A percentile compares a stretch with the other conserved stretches of the same genome.
These are phyloP conservation scores for Vicia villosa DNA, from an alignment of 306 rosid species.

Conservation along the genomic window DNA sequence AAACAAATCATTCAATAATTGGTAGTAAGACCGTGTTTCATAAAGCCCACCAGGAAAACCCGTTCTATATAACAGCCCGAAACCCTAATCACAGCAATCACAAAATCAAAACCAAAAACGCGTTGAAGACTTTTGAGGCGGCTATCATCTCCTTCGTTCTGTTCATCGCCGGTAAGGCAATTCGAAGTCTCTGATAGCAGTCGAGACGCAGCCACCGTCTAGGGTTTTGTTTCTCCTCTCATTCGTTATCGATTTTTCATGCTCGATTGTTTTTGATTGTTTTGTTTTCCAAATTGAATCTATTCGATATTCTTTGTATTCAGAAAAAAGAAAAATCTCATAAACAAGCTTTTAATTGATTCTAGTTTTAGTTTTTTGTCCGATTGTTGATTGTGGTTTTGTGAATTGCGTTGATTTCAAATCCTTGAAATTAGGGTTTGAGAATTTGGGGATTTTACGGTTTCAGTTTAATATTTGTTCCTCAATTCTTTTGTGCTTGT, in stretches of 20 bases:
- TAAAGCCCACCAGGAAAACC: not conserved
- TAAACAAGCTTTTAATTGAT: slow-evolving; percentile 18
- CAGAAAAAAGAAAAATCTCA: not conserved
- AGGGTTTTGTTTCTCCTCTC: slow-evolving; percentile 48
- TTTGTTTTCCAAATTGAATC: not conserved
- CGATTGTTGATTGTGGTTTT: slow-evolving; percentile 31
- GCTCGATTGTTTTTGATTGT: slow-evolving; percentile 11
- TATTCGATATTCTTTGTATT: slow-evolving; percentile 27
- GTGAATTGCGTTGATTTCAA: slow-evolving; percentile 25
- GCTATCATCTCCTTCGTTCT: slow-evolving; percentile 23
- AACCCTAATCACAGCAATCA: not conserved
- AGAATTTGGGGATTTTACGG: slow-evolving; percentile 34
- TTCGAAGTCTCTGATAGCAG: slow-evolving; percentile 57
- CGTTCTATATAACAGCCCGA: not conserved
- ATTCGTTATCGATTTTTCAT: too few species aligned
- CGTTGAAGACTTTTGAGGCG: slow-evolving; percentile 31
- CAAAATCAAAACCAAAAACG: not conserved
- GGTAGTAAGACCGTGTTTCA: not conserved
- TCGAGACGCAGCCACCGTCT: slow-evolving; percentile 45
- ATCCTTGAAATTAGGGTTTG: slow-evolving; percentile 39
- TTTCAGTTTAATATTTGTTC: slow-evolving; percentile 29
- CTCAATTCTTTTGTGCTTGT: slow-evolving; percentile 54
- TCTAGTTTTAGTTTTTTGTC: not conserved
- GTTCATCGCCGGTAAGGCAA: slow-evolving; percentile 66
- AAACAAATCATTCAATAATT: slow-evolving; percentile 23